Base-by-base conservation (phyloP, 345 rosid species). In the Euclidium syriacum region DNA sequence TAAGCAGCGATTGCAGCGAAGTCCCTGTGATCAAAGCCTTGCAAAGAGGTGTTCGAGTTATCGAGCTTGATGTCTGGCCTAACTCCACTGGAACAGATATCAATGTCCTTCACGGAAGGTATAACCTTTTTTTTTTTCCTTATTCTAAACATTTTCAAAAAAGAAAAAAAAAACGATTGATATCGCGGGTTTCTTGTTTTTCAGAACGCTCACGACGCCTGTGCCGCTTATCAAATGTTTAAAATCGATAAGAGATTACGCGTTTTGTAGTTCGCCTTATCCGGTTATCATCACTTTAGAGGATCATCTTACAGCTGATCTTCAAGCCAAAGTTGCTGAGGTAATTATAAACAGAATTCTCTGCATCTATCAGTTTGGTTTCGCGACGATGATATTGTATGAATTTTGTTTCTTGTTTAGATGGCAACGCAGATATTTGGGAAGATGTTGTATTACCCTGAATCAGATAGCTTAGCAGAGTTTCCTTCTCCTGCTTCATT, bases 11-110 rank as follows among this genome's bases (percentile, higher is more conserved):
- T 59, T 86, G 99, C 50, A 95, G 99, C 24, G 99, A 88, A 47
- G 94, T 82, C 38, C 97, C 97, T 10, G 89, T 90, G 63, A 81
- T 83, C 17, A 74, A 63, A 50, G 96, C 99, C 1, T 74, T 95
- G 62, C 75, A 78, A 72, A 75, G 72, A 67, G 99, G 97, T 0
- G 96, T 90, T 29, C 79, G 94, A 50, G 99, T 90, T 4, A 90
- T 95, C 4, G 96, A 95, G 64, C 80, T 95, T 10, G 99, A 95
- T 81, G 58, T 95, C 60, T 95, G 99, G 97, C 99, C 97, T 12
- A 80, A 80, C 70, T 90, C 96, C 24, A 57, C 78, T 10, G 83
- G 80, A 52, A 85, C 85, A 39, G 86, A 81, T 24, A 78, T 95
- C 63, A 77, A 71, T 68, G 95, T 95, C 55, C 99, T 90, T 60